These are phyloP conservation scores for Apiotrichum mycotoxinovorans DNA, from an alignment of 1,284 basidiomycete species.

Conservation along the genomic window DNA sequence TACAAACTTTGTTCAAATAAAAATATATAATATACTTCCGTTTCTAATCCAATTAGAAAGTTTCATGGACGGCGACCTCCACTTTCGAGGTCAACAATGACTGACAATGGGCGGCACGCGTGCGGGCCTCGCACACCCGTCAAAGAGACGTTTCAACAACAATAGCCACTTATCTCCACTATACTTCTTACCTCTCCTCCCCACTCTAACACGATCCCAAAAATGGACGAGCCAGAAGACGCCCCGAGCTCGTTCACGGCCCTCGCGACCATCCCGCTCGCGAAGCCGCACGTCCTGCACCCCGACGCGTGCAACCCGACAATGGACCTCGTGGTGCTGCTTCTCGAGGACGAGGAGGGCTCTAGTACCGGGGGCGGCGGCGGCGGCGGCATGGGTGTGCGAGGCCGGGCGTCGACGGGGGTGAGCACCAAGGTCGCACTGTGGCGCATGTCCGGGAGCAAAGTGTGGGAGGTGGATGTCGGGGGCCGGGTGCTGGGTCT, in stretches of 20 bases:
- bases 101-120: too few relatives aligned
- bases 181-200: not conserved
- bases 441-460: slow-evolving; percentile 39
- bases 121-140: too few relatives aligned
- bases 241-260: slow-evolving; percentile 30
- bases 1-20: too few relatives aligned
- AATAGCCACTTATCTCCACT: not conserved
- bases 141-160: too few relatives aligned
- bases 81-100: not conserved
- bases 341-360: slow-evolving; percentile 11
- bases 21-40: slow-evolving; percentile 3
- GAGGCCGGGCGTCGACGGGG: too few relatives aligned
- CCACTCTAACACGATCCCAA: not conserved
- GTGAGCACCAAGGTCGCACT: slow-evolving; percentile 23
- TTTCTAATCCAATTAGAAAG: not conserved
- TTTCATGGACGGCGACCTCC: not conserved
- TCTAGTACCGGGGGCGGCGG: not conserved
- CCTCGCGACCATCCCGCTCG: slow-evolving; percentile 27
- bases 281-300: slow-evolving; percentile 30
- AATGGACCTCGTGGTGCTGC: slow-evolving; percentile 44
- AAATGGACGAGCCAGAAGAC: slow-evolving; percentile 8
- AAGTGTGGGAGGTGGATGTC: slow-evolving; percentile 40
- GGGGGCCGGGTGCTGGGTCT: slow-evolving; percentile 30
- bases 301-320: slow-evolving; percentile 40
- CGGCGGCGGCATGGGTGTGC: slow-evolving; percentile 21